Conservation (phyloP, 78 protist genomes). For the Guillardia theta region DNA sequence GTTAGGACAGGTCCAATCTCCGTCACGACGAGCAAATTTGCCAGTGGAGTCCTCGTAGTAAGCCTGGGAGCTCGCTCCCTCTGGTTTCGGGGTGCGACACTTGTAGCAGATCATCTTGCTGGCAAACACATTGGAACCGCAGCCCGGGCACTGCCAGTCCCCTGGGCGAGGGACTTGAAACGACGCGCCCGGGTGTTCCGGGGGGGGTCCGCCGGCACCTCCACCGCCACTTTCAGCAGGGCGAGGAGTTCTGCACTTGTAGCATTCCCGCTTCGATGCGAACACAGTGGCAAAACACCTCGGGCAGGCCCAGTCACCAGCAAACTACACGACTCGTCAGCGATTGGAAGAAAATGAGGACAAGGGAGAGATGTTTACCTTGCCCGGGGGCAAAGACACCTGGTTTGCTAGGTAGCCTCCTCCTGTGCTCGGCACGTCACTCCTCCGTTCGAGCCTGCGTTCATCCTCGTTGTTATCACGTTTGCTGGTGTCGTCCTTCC, state of each 20-base stretch:
- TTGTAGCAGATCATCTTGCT: slow-evolving; percentile 20
- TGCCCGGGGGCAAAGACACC: too few species aligned
- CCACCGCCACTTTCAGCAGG: slow-evolving; percentile 7
- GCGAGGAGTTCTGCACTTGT: slow-evolving; percentile 20
- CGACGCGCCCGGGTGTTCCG: too few species aligned
- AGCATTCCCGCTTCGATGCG: slow-evolving; percentile 14
- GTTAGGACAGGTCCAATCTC: neutral
- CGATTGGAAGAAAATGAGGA: too few species aligned
- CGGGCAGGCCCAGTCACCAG: slow-evolving; percentile 45
- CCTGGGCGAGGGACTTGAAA: slow-evolving; percentile 10
- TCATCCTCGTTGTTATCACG: too few species aligned
- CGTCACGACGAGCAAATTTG: neutral
- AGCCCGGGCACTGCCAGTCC: slow-evolving; percentile 32
- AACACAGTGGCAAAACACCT: slow-evolving; percentile 17
- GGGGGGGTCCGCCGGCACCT: neutral
- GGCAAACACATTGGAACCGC: slow-evolving; percentile 32
- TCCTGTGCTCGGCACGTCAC: too few species aligned
- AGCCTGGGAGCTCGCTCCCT: neutral
- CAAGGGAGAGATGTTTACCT: too few species aligned
- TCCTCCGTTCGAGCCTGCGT: too few species aligned
- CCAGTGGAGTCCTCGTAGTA: neutral
- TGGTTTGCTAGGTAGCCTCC: too few species aligned
- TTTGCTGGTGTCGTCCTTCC: too few species aligned
- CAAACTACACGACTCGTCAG: too few species aligned
- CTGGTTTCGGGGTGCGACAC: neutral